Evolutionary conservation across 1,139 yeast species (phyloP), one percentile per base, ranked within the genome.

Genomic region (Hanseniaspora sp.): DNA sequence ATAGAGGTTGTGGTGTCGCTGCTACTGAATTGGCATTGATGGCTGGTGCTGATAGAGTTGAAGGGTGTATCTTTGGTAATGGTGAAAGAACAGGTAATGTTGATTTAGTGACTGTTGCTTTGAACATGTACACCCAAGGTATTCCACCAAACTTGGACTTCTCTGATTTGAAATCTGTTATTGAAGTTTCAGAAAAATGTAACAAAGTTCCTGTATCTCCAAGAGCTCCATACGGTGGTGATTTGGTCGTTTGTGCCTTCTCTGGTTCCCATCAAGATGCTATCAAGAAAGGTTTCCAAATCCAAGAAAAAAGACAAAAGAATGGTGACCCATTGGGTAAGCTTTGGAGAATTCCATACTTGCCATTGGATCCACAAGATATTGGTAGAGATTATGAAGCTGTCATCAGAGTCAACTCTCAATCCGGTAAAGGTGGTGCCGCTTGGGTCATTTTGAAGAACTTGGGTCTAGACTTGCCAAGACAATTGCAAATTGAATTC

Each of bases 31-130:
- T 92, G 58, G 97, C 95, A 57, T 78, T 86, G 59, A 69, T 92
- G 70, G 98, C 96, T 4, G 97, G 98, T 61, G 97, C 96, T 47
- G 96, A 92, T 70, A 81, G 98, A 71, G 94, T 92, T 42, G 98
- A 92, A 72, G 97, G 98, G 53, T 92, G 97, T 74, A 74, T 92
- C 58, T 92, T 92, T 64, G 97, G 97, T 61, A 92, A 90, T 69
- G 97, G 98, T 67, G 98, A 92, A 76, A 82, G 97, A 72, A 92
- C 98, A 33, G 97, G 98, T 68, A 92, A 92, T 68, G 97, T 92
- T 59, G 98, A 92, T 69, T 74, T 92, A 57, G 95, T 90, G 54
- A 90, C 96, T 13, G 77, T 92, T 58, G 97, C 95, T 2, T 75
- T 92, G 61, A 92, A 92, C 71, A 74, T 92, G 74, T 90, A 88